Base-by-base conservation (phyloP, 2,329 filamentous ascomycete genomes). In the Mycosphaerella sp. region DNA sequence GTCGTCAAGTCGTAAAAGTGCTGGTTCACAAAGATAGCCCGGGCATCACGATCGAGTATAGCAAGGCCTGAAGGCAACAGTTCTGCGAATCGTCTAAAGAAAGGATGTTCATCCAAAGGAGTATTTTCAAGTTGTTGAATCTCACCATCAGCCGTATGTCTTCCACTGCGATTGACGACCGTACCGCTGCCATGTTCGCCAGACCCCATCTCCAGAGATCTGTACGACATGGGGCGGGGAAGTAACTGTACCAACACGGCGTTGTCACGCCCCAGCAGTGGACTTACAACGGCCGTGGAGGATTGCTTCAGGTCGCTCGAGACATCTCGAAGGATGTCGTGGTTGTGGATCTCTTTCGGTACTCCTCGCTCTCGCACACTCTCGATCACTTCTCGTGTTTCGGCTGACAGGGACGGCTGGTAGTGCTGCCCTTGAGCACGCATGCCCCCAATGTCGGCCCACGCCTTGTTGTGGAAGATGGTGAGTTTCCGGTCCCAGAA, bases 11-110 rank as follows among this genome's bases (percentile, higher is more conserved):
- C 66, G 59, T 73, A 75, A 58, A 76, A 76, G 45, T 69, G 68
- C 48, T 74, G 70, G 48, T 76, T 76, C 10, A 76, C 74, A 48
- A 75, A 76, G 7, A 76, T 64, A 7, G 73, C 72, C 38, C 74
- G 71, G 1, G 73, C 73, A 14, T 72, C 67, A 45, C 70, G 69
- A 55, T 76, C 72, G 5, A 76, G 65, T 34, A 76, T 75, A 2
- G 74, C 74, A 9, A 76, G 63, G 1, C 74, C 74, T 21, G 72
- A 73, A 3, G 74, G 74, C 1, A 76, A 60, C 58, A 76, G 67
- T 49, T 76, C 73, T 4, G 74, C 73, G 42, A 76, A 76, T 9
- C 69, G 62, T 26, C 71, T 69, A 50, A 76, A 76, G 42, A 76
- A 70, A 4, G 71, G 53, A 64, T 75, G 65, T 67, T 73, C 64